Conservation (phyloP, 2,329 filamentous ascomycete species). For the Clonostachys chloroleuca region DNA sequence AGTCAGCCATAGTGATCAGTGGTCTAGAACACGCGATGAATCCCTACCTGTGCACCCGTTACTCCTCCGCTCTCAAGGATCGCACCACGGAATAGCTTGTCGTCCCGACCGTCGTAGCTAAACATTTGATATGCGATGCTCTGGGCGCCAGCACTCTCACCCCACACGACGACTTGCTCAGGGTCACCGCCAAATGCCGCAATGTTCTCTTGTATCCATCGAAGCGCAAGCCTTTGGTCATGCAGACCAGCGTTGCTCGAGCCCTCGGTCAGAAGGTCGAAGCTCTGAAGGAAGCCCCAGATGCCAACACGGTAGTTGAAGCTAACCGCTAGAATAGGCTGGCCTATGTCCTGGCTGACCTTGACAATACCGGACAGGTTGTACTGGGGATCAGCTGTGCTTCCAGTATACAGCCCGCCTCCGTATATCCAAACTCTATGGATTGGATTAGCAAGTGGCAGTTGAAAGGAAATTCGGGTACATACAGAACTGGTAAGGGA, state of each 20-base stretch:
- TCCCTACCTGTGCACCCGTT: not conserved
- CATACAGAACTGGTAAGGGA: conserved; percentile 26
- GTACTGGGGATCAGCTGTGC: conserved; percentile 46
- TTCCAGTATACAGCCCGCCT: conserved; percentile 46
- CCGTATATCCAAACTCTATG: conserved; percentile 51
- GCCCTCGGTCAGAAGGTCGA: conserved; percentile 31
- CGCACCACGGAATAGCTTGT: conserved; percentile 47
- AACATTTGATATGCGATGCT: conserved; percentile 42
- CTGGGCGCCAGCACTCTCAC: conserved; percentile 35
- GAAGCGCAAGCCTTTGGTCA: conserved; percentile 43
- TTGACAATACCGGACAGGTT: conserved; percentile 56
- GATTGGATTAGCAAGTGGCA: conserved; percentile 11
- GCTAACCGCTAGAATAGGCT: conserved; percentile 48
- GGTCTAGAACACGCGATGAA: no score
- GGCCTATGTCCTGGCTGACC: conserved; percentile 42
- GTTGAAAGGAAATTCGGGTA: not conserved
- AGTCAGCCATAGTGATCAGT: no score
- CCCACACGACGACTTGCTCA: conserved; percentile 41
- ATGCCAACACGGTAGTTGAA: conserved; percentile 49
- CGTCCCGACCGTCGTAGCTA: conserved; percentile 50
- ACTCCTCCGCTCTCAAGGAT: conserved; percentile 47
- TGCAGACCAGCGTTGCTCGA: conserved; percentile 43
- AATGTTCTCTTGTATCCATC: conserved; percentile 51
- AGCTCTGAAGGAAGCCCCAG: conserved; percentile 48
- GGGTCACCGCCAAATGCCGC: conserved; percentile 15